Conservation (phyloP, 345 rosid genomes). For the Lenwebbia sp. region DNA sequence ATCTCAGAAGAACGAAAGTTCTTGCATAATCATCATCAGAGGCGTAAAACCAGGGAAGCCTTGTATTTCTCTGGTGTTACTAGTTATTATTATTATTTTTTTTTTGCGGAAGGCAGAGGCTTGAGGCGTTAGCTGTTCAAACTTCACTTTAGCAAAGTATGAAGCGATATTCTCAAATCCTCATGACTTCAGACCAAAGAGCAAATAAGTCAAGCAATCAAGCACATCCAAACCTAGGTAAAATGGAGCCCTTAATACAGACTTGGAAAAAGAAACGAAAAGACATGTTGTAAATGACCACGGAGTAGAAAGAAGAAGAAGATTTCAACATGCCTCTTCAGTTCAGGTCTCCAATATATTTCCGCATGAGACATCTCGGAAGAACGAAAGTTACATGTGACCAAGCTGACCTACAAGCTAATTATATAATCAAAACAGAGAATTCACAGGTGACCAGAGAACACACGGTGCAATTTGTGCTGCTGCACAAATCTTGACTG, state of each 20-base stretch:
- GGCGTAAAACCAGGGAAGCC: not conserved
- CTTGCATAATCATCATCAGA: not conserved
- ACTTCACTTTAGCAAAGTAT: not conserved
- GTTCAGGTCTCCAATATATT: too few species aligned
- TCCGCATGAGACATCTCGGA: too few species aligned
- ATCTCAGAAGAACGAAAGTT: constrained; percentile 3
- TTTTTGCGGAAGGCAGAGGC: not conserved
- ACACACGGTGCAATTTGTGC: not conserved
- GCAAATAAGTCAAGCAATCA: not conserved
- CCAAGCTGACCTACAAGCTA: not conserved
- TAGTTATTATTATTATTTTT: not conserved
- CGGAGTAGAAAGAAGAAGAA: too few species aligned
- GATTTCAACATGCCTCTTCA: too few species aligned
- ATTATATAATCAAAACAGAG: not conserved
- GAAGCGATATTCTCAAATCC: not conserved
- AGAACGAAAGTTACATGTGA: not conserved
- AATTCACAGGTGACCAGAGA: not conserved
- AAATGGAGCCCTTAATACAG: not conserved
- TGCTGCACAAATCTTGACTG: not conserved
- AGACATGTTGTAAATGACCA: not conserved
- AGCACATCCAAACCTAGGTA: not conserved
- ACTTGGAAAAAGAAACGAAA: not conserved
- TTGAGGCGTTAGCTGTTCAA: not conserved
- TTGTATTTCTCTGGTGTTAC: not conserved
- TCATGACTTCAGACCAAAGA: not conserved